Base-by-base conservation (phyloP, 2,329 filamentous ascomycete genomes). In the Rhytidhysteron rufulum region DNA sequence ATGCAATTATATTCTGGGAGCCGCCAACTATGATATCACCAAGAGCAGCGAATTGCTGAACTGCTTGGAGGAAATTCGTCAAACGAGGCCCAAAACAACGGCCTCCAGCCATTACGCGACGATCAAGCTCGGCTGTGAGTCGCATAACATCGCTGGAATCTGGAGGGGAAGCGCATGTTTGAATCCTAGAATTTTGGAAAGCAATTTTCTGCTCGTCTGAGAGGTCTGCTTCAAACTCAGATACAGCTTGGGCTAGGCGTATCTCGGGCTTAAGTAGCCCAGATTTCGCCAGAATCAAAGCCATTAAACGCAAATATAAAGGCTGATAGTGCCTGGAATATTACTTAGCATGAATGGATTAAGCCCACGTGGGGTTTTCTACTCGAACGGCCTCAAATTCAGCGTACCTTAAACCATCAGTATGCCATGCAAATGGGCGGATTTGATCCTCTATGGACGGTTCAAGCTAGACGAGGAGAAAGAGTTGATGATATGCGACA, bases 1-100 rank as follows among this genome's bases (percentile, higher is more conserved):
- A 69, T 0, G 70, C 69, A 6, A 73, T 53, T 0, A 73, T 31
- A 30, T 72, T 73, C 47, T 74, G 70, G 0, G 65, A 66, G 1
- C 66, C 68, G 0, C 70, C 69, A 13, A 73, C 24, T 1, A 69
- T 31, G 6, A 66, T 51, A 49, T 68, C 66, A 4, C 70, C 70
- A n/a, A 73, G 44, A 0, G 63, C 60, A 15, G 65, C 68, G 36
- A 68, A 74, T 40, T 69, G 65, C 41, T 74, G 69, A 0, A 70
- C 59, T 0, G 62, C 53, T 8, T 69, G 45, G 0, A 74, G 48
- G 4, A 71, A 51, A 31, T 66, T 72, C 0, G 57, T 67, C 15
- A 73, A 54, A 3, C 70, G 61, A 5, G 70, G 60, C 0, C 70
- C 68, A 40, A 69, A 62, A 38, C 67, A 70, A 13, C 60, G 52